These are phyloP conservation scores for Colletotrichum spaethianum DNA, from an alignment of 2,329 filamentous ascomycete species.

Conservation along the genomic window DNA sequence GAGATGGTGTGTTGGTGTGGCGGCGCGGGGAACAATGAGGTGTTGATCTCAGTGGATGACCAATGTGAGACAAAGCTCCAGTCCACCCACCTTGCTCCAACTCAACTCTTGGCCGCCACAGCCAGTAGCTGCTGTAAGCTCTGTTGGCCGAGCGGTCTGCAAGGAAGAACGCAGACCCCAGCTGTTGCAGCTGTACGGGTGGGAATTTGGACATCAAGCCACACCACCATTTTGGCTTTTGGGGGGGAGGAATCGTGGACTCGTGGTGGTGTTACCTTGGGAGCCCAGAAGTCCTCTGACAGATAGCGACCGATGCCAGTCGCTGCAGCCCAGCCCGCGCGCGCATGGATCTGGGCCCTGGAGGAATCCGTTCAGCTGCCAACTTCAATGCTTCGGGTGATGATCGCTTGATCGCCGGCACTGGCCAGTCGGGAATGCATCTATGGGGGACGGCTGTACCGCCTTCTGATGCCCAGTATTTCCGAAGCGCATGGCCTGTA, in stretches of 20 bases:
- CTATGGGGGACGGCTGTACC: neutral
- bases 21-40: conserved; percentile 34
- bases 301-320: conserved; percentile 20
- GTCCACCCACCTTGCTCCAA: conserved; percentile 24
- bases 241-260: neutral
- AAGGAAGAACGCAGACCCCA: conserved; percentile 25
- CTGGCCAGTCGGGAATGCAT: neutral
- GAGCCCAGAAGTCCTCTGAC: conserved; percentile 3
- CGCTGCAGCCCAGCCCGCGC: conserved; percentile 20
- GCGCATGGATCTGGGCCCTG: conserved; percentile 2
- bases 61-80: conserved; percentile 32
- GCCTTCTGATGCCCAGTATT: neutral
- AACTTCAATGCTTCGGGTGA: neutral
- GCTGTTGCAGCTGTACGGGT: conserved; percentile 32
- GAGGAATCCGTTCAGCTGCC: conserved; percentile 1
- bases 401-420: conserved; percentile 31
- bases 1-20: conserved; percentile 37
- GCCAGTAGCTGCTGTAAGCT: conserved; percentile 1
- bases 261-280: conserved; percentile 3
- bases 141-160: neutral
- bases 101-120: conserved; percentile 6
- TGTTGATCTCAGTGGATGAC: conserved; percentile 38
- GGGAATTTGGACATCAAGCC: conserved; percentile 26
- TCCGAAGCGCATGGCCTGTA: neutral
- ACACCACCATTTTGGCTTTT: conserved; percentile 7